Percentiles rank a stretch among this genome's conserved stretches.
phyloP scores from a whole-genome alignment of 1,284 basidiomycete species.

The Moesziomyces sp. region DNA sequence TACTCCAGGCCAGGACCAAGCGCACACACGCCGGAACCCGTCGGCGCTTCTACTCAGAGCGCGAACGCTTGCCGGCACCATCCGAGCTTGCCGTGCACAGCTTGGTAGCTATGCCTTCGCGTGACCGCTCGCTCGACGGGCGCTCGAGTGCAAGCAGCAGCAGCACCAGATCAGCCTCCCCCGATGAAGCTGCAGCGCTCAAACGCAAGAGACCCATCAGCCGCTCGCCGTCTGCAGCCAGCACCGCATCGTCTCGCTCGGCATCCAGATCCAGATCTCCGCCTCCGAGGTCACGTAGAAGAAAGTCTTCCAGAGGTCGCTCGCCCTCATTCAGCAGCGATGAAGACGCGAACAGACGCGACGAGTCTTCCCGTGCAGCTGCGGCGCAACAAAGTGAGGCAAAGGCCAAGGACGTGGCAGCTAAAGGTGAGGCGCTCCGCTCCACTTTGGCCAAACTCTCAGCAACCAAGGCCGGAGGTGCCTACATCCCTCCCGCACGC shows the following conservation, averaged over 20 bases:
- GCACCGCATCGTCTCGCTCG: conserved; percentile 20
- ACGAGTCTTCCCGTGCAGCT: conserved; percentile 6
- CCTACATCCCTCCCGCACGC: conserved; percentile 92
- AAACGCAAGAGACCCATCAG: conserved; percentile 30
- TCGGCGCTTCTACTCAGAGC: no score
- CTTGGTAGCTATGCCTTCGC: conserved; percentile 19
- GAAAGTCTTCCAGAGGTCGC: conserved; percentile 16
- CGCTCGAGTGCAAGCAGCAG: conserved; percentile 3
- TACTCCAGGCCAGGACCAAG: no score
- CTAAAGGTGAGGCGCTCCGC: conserved; percentile 56
- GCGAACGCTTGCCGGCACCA: not conserved
- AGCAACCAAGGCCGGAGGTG: conserved; percentile 81
- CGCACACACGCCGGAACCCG: no score
- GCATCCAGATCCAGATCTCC: conserved; percentile 31
- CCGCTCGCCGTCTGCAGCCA: conserved; percentile 26
- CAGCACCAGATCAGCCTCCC: conserved; percentile 16
- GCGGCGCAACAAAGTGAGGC: conserved; percentile 13
- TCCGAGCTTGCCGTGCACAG: not conserved
- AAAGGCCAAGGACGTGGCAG: conserved; percentile 19
- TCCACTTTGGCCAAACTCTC: conserved; percentile 59
- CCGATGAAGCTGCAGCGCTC: conserved; percentile 16
- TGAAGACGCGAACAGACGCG: not conserved
- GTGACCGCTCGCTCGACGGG: conserved; percentile 9
- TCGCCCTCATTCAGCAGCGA: conserved; percentile 26
- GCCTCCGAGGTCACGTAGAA: conserved; percentile 26